Conservation (phyloP, 2,329 filamentous ascomycete species). For the Arthrinium puccinioides region DNA sequence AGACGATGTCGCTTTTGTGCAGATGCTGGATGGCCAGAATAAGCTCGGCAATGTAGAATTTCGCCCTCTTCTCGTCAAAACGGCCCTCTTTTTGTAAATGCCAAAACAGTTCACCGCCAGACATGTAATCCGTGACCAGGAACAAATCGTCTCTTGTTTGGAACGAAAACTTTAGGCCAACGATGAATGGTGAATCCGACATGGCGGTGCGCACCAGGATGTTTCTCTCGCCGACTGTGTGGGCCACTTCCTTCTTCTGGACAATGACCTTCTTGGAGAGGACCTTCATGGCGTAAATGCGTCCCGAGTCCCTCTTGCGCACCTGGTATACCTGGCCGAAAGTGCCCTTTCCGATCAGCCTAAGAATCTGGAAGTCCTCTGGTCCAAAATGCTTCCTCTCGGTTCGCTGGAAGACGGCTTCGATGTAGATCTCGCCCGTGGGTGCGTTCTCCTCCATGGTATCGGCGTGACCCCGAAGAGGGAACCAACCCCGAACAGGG, state of each 20-base stretch:
- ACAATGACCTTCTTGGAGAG: conserved; percentile 99
- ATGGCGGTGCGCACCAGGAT: conserved; percentile 95
- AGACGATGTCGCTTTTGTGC: conserved; percentile 95
- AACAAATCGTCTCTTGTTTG: conserved; percentile 96
- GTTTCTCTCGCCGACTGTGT: conserved; percentile 94
- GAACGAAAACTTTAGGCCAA: conserved; percentile 97
- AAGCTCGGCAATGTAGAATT: conserved; percentile 98
- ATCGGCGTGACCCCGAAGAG: conserved; percentile 67
- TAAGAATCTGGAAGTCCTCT: conserved; percentile 91
- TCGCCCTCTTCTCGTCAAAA: conserved; percentile 89
- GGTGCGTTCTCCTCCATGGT: conserved; percentile 63
- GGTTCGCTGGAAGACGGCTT: conserved; percentile 76
- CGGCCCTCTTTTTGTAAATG: conserved; percentile 95
- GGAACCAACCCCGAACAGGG: conserved; percentile 78
- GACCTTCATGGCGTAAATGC: conserved; percentile 99
- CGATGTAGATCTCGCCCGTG: conserved; percentile 84
- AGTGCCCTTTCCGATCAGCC: conserved; percentile 94
- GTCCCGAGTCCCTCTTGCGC: conserved; percentile 88
- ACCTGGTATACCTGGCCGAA: conserved; percentile 99
- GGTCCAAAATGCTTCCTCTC: conserved; percentile 91
- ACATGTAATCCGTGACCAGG: conserved; percentile 99
- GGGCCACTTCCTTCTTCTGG: conserved; percentile 98
- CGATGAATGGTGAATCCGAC: conserved; percentile 94
- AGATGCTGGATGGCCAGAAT: conserved; percentile 93
- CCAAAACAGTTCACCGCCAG: conserved; percentile 96